These are phyloP conservation scores for Hygrocybe coccinea DNA, from an alignment of 768 basidiomycete species.

Conservation along the genomic window DNA sequence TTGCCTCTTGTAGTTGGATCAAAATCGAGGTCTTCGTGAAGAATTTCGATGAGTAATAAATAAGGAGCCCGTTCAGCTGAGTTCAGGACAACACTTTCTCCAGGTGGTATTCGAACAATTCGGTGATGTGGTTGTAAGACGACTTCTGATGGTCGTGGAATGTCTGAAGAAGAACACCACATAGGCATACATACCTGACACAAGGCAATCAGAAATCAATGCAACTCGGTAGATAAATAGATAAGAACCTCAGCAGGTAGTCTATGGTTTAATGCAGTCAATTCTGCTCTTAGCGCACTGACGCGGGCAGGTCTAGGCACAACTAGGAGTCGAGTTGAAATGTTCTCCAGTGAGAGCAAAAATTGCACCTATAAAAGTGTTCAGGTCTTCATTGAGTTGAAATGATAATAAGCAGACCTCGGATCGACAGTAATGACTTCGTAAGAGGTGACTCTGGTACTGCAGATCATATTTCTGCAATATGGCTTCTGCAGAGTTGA, in stretches of 20 bases:
- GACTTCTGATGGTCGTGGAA: conserved; percentile 33
- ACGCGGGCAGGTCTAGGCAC: conserved; percentile 92
- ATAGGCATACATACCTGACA: conserved; percentile 78
- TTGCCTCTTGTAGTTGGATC: conserved; percentile 80
- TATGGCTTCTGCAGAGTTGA: conserved; percentile 49
- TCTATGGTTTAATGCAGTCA: conserved; percentile 93
- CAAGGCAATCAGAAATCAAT: conserved; percentile 2
- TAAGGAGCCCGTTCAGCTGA: conserved; percentile 96
- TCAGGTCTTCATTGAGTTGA: conserved; percentile 7
- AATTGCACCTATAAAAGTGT: conserved; percentile 64
- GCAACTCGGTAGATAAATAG: conserved; percentile 3
- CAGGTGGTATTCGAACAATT: conserved; percentile 94
- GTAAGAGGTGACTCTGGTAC: conserved; percentile 67
- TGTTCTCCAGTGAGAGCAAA: conserved; percentile 81
- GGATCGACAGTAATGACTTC: conserved; percentile 83
- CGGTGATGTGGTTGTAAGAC: conserved; percentile 76
- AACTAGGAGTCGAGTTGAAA: conserved; percentile 85
- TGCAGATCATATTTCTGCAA: conserved; percentile 63
- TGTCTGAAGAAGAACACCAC: conserved; percentile 78
- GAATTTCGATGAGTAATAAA: conserved; percentile 85
- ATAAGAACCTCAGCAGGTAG: conserved; percentile 84
- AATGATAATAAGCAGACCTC: conserved; percentile 49
- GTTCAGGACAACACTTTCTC: conserved; percentile 95
- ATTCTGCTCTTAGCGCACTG: conserved; percentile 91
- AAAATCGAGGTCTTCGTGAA: conserved; percentile 88